Evolutionary conservation across 2,329 filamentous ascomycete genomes (phyloP).

Genomic region (Karstenula rhodostoma): DNA sequence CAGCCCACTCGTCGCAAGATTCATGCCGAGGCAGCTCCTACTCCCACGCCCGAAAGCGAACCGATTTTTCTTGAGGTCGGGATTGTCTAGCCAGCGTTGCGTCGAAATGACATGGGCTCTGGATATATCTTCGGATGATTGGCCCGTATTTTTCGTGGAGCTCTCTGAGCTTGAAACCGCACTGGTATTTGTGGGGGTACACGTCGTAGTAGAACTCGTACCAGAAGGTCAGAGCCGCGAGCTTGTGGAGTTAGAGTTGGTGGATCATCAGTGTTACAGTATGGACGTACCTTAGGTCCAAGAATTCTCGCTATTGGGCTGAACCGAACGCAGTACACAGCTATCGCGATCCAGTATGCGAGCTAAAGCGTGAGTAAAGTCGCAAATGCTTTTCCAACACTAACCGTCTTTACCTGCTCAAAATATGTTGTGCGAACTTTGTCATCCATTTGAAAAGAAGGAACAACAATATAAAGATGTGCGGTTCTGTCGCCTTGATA

Average conservation of each 20-base stretch:
- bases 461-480: not conserved
- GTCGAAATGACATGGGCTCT: conserved; percentile 26
- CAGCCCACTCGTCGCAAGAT: conserved; percentile 23
- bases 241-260: not conserved
- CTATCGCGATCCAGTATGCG: conserved; percentile 10
- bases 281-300: conserved; percentile 12
- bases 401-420: not conserved
- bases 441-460: not conserved
- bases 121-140: conserved; percentile 32
- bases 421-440: not conserved
- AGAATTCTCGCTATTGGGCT: conserved; percentile 13
- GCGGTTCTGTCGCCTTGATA: not conserved
- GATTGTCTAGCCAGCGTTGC: conserved; percentile 39
- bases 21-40: conserved; percentile 24
- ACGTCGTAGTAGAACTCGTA: conserved; percentile 45
- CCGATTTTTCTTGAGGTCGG: conserved; percentile 14
- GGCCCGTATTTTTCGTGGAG: conserved; percentile 39
- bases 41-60: conserved; percentile 23
- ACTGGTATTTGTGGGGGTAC: conserved; percentile 28
- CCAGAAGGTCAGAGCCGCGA: conserved; percentile 34
- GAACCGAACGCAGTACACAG: conserved; percentile 14
- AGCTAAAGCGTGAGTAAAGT: not conserved
- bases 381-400: not conserved
- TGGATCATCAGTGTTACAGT: not conserved
- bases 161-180: conserved; percentile 35